Conservation (phyloP, 2,329 filamentous ascomycete genomes). For the Cordyceps farinosa region DNA sequence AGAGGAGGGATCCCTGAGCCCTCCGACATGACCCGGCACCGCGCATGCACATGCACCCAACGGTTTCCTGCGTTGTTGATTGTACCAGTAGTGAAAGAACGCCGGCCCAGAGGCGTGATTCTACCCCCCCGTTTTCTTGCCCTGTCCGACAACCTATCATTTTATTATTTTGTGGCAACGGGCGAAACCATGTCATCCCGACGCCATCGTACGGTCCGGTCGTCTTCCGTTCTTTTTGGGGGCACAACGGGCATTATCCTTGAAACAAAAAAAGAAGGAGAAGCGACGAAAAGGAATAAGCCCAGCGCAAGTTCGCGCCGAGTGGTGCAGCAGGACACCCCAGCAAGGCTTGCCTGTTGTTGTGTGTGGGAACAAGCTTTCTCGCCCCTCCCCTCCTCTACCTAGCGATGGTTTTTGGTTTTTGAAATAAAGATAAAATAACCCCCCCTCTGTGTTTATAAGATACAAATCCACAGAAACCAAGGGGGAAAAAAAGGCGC, state of each 20-base stretch:
- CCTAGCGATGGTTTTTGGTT: neutral
- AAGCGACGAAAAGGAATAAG: conserved; percentile 2
- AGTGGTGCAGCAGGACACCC: neutral
- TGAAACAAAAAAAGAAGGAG: neutral
- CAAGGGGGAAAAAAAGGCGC: neutral
- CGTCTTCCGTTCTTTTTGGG: neutral
- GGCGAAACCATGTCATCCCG: neutral
- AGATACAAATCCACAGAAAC: neutral
- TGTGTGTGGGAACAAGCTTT: conserved; percentile 2
- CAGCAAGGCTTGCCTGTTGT: neutral
- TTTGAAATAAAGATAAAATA: no score
- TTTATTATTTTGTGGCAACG: no score
- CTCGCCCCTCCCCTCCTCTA: neutral
- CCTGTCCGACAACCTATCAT: no score
- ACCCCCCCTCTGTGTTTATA: neutral
- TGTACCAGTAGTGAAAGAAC: no score
- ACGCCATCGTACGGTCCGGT: neutral
- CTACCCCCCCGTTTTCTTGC: no score
- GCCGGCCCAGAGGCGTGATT: no score
- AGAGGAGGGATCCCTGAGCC: no score
- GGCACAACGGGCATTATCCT: neutral
- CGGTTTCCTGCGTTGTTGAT: neutral
- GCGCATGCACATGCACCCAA: neutral
- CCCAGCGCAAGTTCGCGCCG: conserved; percentile 14
- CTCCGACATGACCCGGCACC: conserved; percentile 3